Base-by-base conservation (phyloP, 495 filamentous ascomycete genomes). In the Penicillium riverlandense region DNA sequence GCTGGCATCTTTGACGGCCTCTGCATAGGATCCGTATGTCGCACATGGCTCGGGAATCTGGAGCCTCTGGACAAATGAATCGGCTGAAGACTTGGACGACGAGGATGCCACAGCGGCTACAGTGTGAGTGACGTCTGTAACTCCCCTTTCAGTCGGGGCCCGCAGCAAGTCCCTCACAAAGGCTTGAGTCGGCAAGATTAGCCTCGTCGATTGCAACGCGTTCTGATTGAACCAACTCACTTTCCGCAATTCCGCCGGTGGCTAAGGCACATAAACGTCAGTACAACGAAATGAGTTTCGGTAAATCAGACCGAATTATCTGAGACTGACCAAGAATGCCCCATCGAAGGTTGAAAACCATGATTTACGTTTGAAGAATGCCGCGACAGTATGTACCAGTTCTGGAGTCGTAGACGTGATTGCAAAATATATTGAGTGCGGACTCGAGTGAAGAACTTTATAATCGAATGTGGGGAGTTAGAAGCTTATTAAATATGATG, bases 101-200 rank as follows among this genome's bases (percentile, higher is more conserved):
- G 43, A 45, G 9, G 43, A 45, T 13, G 22, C 43, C 7, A 45
- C 43, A 31, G 27, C 43, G 5, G 14, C 29, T 7, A 45, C 27
- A 7, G 29, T 33, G 29, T 45, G 43, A 11, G 29, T 35, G 8
- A 45, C 36, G 29, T 45, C 43, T 12, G 35, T 35, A 29, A 38
- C 36, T 16, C 43, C 35, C 35, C 36, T 30, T 34, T 11, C n/a
- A 31, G 14, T 29, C 5, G 42, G 36, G 11, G 12, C 28, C 27
- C 29, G n/a, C 6, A 39, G 28, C 11, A 45, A 14, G 11, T 45
- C 43, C 14, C 28, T 31, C 13, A 29, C 36, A 16, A 45, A 45
- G 6, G 27, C 43, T 45, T 22, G 22, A 6, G 7, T 37, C 6
- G 35, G 8, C 35, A 8, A 14, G 11, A 15, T 37, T 37, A 37